Percentiles rank a stretch among this genome's conserved stretches.
Evolutionary conservation across 2,329 filamentous ascomycete species (phyloP).

Genomic region (Neonectria magnoliae): DNA sequence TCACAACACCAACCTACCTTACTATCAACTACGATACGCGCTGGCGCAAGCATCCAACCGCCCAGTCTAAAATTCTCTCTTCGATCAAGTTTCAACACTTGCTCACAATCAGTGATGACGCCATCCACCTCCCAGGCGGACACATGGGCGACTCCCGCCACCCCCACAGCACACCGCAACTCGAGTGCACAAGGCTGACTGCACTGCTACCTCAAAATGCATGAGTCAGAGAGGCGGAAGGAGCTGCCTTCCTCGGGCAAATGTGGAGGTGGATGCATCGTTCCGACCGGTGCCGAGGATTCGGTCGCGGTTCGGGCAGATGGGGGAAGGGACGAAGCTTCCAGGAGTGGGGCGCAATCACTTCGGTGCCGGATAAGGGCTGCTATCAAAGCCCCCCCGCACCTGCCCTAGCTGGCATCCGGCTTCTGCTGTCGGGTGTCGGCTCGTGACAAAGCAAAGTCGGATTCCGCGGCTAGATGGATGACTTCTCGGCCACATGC

Average conservation of each 20-base stretch:
- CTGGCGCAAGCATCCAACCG: conserved; percentile 17
- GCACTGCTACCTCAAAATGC: conserved; percentile 9
- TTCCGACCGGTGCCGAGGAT: conserved; percentile 35
- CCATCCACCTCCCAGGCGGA: neutral
- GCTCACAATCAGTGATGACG: conserved; percentile 14
- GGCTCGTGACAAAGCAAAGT: conserved; percentile 10
- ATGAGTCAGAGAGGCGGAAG: conserved; percentile 21
- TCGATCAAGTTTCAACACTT: neutral
- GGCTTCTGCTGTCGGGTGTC: conserved; percentile 16
- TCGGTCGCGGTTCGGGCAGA: conserved; percentile 27
- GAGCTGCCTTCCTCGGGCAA: conserved; percentile 5
- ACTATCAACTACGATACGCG: conserved; percentile 6
- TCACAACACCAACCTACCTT: neutral
- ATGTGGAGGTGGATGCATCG: conserved; percentile 14
- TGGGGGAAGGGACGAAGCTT: conserved; percentile 16
- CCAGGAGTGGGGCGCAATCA: conserved; percentile 14
- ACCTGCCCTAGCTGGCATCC: neutral
- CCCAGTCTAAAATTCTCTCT: conserved; percentile 14
- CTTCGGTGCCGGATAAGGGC: conserved; percentile 28
- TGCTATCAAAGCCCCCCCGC: neutral
- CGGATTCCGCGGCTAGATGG: conserved; percentile 10
- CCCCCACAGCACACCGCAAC: conserved; percentile 17
- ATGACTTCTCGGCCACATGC: neutral
- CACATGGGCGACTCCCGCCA: conserved; percentile 4
- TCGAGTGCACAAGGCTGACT: conserved; percentile 11